Evolutionary conservation across 495 filamentous ascomycete species (phyloP), one percentile per base, ranked within the genome.

Genomic region (Cercophora newfieldiana): DNA sequence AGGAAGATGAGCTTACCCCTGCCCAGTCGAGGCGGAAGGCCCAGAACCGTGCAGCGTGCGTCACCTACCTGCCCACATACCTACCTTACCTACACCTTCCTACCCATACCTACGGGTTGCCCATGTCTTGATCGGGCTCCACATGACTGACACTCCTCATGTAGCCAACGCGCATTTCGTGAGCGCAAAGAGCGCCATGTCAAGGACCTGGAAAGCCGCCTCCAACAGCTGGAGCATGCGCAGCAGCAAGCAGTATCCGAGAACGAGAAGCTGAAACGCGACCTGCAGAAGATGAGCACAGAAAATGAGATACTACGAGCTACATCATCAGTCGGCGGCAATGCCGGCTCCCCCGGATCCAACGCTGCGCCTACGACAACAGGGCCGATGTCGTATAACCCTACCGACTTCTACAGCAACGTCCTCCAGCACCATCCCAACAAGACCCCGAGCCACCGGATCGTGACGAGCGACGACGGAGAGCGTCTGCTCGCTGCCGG

Each of bases 231-330:
- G 24, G 89, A 93, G 75, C 81, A 85, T 66, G 76, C 74, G 8
- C 74, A 81, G 70, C 73, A 78, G 58, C 71, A 77, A 55, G 74
- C 79, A 29, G 66, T 75, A 12, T 74, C 72, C 18, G 92, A 96
- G 72, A 96, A 96, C 72, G 91, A 94, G 77, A 90, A 90, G 19
- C 81, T 97, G 7, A 91, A 89, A 81, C 89, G 89, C 16, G 90
- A 93, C 70, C 81, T 96, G 19, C 91, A 93, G 62, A 87, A 87
- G 69, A 88, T 90, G 60, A 85, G 85, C 60, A 95, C 91, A 29
- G 94, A 99, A 76, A 97, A 97, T 75, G 93, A 97, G 79, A 94
- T 97, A 61, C 80, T 99, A 24, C 90, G 92, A n/a, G 91, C 91
- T 7, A 93, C 91, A 19, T 84, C 87, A n/a, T 66, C 63, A 51